A percentile compares a stretch with the other conserved stretches of the same genome.
Conservation (phyloP, 176 grass and related monocot genomes). For the Alloteropsis semialata region DNA sequence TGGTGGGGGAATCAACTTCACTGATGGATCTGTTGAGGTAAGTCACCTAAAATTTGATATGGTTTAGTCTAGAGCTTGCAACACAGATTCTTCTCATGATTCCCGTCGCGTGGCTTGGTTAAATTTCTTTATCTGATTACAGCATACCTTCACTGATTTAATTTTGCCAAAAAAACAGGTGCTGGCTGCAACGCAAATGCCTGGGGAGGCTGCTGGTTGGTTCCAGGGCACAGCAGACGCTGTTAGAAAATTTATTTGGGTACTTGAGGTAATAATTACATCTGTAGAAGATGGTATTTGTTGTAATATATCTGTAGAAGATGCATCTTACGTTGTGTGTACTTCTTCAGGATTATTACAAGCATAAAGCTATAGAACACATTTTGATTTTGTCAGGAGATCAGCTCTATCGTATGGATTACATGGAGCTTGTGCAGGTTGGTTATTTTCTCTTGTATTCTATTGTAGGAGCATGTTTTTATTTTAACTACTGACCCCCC, state of each 20-base stretch:
- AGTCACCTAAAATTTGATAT: slow-evolving; percentile 11
- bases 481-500: not conserved
- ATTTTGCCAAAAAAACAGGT: slow-evolving; percentile 47
- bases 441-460: not conserved
- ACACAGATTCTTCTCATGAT: not conserved
- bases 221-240: slow-evolving; percentile 87
- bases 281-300: not conserved
- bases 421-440: slow-evolving; percentile 72
- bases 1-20: slow-evolving; percentile 63
- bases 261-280: slow-evolving; percentile 65
- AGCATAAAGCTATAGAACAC: slow-evolving; percentile 62
- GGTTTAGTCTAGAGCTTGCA: not conserved
- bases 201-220: slow-evolving; percentile 68
- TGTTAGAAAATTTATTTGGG: slow-evolving; percentile 78
- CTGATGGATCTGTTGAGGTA: slow-evolving; percentile 82
- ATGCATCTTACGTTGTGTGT: not conserved
- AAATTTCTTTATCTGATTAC: slow-evolving; percentile 40
- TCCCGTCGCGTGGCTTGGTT: slow-evolving; percentile 23
- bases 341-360: slow-evolving; percentile 60
- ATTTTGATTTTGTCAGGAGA: slow-evolving; percentile 72
- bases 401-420: slow-evolving; percentile 80
- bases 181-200: slow-evolving; percentile 73
- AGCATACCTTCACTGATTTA: slow-evolving; percentile 67
- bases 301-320: slow-evolving; percentile 19
- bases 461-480: slow-evolving; percentile 43